A percentile compares a stretch with the other conserved stretches of the same genome.
phyloP scores from a whole-genome alignment of 2,329 filamentous ascomycete genomes.

The Bimuria novae-zelandiae region DNA sequence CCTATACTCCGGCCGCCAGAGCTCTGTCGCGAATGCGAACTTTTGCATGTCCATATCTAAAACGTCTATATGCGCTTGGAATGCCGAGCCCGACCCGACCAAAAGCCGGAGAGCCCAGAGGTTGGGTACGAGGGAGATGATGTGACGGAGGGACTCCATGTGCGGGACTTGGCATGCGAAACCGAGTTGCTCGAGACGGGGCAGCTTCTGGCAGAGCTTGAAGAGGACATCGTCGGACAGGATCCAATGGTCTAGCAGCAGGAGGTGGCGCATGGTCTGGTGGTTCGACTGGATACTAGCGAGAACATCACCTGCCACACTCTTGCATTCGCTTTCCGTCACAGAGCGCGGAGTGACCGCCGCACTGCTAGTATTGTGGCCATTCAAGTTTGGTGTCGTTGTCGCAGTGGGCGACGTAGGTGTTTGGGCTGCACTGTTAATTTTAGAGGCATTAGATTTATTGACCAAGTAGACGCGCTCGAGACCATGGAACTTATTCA shows the following conservation, averaged over 20 bases:
- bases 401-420: constrained; percentile 33
- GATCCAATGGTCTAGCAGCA: constrained; percentile 61
- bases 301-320: constrained; percentile 52
- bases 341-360: constrained; percentile 20
- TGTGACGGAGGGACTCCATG: constrained; percentile 40
- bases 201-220: constrained; percentile 58
- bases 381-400: constrained; percentile 25
- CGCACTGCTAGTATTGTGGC: constrained; percentile 23
- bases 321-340: constrained; percentile 39
- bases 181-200: constrained; percentile 63
- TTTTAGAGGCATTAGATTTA: constrained; percentile 27
- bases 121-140: constrained; percentile 46
- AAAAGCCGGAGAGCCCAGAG: constrained; percentile 50
- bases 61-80: constrained; percentile 28
- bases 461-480: constrained; percentile 60
- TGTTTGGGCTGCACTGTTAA: constrained; percentile 32
- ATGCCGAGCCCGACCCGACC: constrained; percentile 29
- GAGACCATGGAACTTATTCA: constrained; percentile 50
- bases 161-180: constrained; percentile 61
- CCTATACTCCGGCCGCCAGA: constrained; percentile 41
- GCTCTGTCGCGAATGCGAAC: constrained; percentile 39
- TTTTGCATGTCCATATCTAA: constrained; percentile 39
- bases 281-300: constrained; percentile 57
- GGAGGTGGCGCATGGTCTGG: constrained; percentile 58
- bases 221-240: constrained; percentile 55